A percentile compares a stretch with the other conserved stretches of the same genome.
phyloP scores from a whole-genome alignment of 768 basidiomycete species.

The Collybiopsis luxurians region DNA sequence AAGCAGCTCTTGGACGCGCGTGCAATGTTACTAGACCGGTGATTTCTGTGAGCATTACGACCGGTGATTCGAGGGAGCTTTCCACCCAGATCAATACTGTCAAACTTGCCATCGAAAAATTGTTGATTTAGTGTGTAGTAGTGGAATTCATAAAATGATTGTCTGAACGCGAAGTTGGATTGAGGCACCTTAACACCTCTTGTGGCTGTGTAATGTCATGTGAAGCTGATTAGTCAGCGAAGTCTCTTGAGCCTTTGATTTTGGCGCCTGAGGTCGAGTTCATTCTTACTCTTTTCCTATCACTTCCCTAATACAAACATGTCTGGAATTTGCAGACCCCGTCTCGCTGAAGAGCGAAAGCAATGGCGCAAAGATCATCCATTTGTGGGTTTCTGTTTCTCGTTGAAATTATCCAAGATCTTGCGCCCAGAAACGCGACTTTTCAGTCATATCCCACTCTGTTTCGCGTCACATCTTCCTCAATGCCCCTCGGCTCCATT shows the following conservation, averaged over 20 bases:
- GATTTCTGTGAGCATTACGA: conserved; percentile 95
- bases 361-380: conserved; percentile 99
- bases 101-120: conserved; percentile 80
- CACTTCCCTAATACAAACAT: conserved; percentile 33
- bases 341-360: conserved; percentile 95
- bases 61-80: conserved; percentile 90
- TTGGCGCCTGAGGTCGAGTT: background rate
- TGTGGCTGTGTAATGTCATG: too few species aligned
- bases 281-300: background rate
- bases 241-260: background rate
- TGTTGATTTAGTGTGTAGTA: conserved; percentile 36
- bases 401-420: background rate
- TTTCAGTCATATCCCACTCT: conserved; percentile 6
- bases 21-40: conserved; percentile 95
- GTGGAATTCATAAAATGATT: background rate
- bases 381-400: conserved; percentile 61
- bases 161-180: too few species aligned
- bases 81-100: conserved; percentile 84
- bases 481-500: background rate
- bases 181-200: too few species aligned
- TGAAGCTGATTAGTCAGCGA: background rate
- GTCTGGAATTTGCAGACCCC: conserved; percentile 91
- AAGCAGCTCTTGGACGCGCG: conserved; percentile 93
- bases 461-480: background rate
- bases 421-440: background rate